These are phyloP conservation scores for Neurospora tetrasperma DNA, from an alignment of 495 filamentous ascomycete species.

Conservation along the genomic window DNA sequence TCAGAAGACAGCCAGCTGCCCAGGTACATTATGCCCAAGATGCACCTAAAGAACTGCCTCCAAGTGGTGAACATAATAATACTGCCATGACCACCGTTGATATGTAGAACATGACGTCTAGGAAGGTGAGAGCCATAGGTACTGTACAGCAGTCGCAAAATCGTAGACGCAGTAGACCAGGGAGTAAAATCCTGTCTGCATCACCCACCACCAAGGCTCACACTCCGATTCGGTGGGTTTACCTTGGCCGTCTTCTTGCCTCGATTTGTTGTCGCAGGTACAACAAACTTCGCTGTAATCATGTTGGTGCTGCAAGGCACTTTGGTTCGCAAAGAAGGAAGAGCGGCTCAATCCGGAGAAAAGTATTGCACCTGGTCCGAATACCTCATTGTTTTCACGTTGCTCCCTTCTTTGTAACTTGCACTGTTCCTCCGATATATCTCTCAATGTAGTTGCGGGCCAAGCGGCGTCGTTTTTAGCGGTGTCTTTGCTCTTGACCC, in stretches of 20 bases:
- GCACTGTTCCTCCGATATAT: neutral
- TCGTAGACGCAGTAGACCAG: neutral
- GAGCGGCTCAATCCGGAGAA: neutral
- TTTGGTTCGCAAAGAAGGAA: neutral
- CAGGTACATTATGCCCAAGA: neutral
- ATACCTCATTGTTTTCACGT: neutral
- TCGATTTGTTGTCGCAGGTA: neutral
- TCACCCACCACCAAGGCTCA: neutral
- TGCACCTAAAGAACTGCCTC: conserved; percentile 2
- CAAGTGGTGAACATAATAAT: conserved; percentile 3
- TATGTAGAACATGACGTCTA: neutral
- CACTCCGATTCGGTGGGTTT: neutral
- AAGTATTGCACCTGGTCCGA: neutral
- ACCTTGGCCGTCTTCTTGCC: neutral
- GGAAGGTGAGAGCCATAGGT: conserved; percentile 6
- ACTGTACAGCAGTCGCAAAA: neutral
- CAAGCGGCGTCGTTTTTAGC: neutral
- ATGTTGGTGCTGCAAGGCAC: neutral
- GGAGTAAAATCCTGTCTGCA: neutral
- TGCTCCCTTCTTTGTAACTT: neutral
- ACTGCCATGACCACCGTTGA: neutral
- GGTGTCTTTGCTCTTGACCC: neutral
- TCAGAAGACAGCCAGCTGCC: neutral
- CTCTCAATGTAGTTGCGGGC: neutral
- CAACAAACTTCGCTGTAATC: neutral